Evolutionary conservation across 169 alveolate genomes (phyloP).

Genomic region (Cryptosporidium sp.): DNA sequence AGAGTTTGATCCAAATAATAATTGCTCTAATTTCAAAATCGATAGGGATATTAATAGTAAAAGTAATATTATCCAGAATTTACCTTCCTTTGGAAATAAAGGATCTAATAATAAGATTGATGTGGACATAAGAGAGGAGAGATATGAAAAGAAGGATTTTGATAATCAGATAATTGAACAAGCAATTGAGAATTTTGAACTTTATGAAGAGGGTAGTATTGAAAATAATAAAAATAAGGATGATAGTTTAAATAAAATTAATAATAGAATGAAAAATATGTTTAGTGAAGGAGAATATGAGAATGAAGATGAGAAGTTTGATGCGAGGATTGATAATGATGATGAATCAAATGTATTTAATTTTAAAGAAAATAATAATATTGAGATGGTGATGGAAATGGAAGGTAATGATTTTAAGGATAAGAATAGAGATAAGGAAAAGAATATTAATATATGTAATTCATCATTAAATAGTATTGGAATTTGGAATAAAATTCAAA

Average conservation of each 20-base stretch:
- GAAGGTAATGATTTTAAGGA: conserved; percentile 75
- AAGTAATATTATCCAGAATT: conserved; percentile 54
- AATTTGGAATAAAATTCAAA: conserved; percentile 78
- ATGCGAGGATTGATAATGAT: no score
- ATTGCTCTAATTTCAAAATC: background rate
- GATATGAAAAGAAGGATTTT: conserved; percentile 1
- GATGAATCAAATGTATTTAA: conserved; percentile 35
- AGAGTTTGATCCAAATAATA: conserved; percentile 65
- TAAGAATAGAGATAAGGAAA: conserved; percentile 65
- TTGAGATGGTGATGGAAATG: conserved; percentile 27
- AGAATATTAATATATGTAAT: background rate
- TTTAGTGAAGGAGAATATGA: conserved; percentile 77
- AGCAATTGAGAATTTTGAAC: conserved; percentile 28
- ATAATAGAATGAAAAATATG: conserved; percentile 26
- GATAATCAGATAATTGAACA: background rate
- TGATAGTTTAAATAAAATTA: conserved; percentile 6
- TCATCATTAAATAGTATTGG: background rate
- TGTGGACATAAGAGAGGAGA: conserved; percentile 67
- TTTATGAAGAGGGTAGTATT: conserved; percentile 3
- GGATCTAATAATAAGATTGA: conserved; percentile 30
- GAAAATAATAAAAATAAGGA: background rate
- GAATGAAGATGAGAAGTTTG: conserved; percentile 43
- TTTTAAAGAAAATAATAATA: conserved; percentile 12
- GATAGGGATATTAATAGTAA: conserved; percentile 69
- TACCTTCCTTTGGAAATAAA: conserved; percentile 28